These are phyloP conservation scores for Artemisia annua DNA, from an alignment of 129 eudicot species.

Conservation along the genomic window DNA sequence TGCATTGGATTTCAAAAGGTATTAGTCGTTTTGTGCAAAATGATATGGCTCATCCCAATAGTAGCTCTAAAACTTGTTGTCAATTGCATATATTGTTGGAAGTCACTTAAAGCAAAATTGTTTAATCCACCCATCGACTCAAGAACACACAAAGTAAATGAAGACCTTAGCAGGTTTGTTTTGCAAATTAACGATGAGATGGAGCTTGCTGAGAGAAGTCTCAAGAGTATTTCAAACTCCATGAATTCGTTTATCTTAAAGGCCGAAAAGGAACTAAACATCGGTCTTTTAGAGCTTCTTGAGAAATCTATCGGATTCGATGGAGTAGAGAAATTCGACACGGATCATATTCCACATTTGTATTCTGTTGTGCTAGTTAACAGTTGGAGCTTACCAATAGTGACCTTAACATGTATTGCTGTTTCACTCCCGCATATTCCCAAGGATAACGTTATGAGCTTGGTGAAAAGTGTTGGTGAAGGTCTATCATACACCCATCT, in stretches of 20 bases:
- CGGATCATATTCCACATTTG: neutral
- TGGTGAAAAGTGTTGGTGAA: constrained; percentile 17
- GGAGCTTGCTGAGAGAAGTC: neutral
- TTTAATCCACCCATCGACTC: neutral
- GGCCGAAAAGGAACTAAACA: constrained; percentile 5
- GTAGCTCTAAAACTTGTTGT: neutral
- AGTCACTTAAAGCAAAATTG: neutral
- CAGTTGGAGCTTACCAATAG: constrained; percentile 18
- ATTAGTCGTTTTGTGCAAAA: constrained; percentile 12
- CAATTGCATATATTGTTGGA: neutral
- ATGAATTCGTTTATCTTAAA: neutral
- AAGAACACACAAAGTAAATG: neutral
- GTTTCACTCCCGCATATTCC: neutral
- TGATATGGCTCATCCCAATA: constrained; percentile 7
- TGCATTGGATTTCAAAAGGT: constrained; percentile 16
- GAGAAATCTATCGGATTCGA: neutral
- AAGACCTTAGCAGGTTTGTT: neutral
- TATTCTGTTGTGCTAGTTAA: constrained; percentile 6
- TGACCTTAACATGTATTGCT: constrained; percentile 15
- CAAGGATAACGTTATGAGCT: neutral
- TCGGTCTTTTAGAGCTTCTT: neutral
- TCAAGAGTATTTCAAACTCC: neutral
- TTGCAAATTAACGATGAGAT: neutral
- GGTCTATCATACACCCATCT: constrained; percentile 13
- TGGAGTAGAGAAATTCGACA: neutral